These are phyloP conservation scores for Argentina anserina DNA, from an alignment of 306 rosid genomes.

Conservation along the genomic window DNA sequence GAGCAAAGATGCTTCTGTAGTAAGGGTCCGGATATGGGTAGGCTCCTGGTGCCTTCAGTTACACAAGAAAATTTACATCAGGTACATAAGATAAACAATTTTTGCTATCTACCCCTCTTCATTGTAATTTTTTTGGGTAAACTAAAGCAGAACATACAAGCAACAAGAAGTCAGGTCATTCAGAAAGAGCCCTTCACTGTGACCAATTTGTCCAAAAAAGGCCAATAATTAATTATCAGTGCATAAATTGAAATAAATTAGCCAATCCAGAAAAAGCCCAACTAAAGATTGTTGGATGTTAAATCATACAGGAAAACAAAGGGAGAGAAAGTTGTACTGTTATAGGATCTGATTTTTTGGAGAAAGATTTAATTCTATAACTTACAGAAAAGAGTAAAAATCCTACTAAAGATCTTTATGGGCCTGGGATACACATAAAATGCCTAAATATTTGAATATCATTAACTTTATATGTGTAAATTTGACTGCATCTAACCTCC, in stretches of 20 bases:
- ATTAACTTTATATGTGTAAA: neutral
- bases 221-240: neutral
- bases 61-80: slow-evolving; percentile 9
- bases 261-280: neutral
- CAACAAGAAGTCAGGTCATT: neutral
- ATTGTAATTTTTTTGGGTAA: neutral
- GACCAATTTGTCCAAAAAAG: neutral
- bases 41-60: slow-evolving; percentile 66
- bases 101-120: neutral
- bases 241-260: neutral
- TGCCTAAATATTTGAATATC: neutral
- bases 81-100: neutral
- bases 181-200: neutral
- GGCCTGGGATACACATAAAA: neutral
- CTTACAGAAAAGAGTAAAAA: neutral
- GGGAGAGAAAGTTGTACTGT: neutral
- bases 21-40: slow-evolving; percentile 96
- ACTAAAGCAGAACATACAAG: neutral
- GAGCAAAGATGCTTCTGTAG: slow-evolving; percentile 93
- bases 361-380: neutral
- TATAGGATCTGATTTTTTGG: neutral
- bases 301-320: neutral
- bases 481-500: neutral
- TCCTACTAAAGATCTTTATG: neutral
- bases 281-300: too few relatives aligned